Evolutionary conservation across 2,329 filamentous ascomycete genomes (phyloP).

Genomic region (Pseudogymnoascus sp.): DNA sequence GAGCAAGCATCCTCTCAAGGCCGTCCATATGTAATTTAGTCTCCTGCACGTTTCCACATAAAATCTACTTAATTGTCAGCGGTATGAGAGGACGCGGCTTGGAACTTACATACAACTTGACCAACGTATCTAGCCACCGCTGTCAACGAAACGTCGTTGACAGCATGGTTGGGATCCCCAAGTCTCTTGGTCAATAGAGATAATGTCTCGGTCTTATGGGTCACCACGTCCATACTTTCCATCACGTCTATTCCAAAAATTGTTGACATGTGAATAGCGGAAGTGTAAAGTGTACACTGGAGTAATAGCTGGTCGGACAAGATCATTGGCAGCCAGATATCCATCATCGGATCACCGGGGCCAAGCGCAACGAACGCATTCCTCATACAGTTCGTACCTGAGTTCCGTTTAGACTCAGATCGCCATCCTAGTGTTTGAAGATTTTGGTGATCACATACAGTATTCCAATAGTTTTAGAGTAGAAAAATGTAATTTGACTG

Average conservation of each 20-base stretch:
- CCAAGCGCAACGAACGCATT: conserved; percentile 4
- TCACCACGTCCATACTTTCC: conserved; percentile 2
- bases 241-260: conserved; percentile 10
- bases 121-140: not conserved
- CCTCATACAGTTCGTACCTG: conserved; percentile 6
- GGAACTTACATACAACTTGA: conserved; percentile 5
- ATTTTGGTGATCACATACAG: not conserved
- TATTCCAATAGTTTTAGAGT: conserved; percentile 5
- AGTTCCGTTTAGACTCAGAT: not conserved
- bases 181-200: not conserved
- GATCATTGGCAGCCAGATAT: conserved; percentile 9
- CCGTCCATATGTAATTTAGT: conserved; percentile 9
- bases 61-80: not conserved
- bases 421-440: not conserved
- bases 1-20: conserved; percentile 4
- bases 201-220: not conserved
- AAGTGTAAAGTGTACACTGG: not conserved
- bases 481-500: not conserved
- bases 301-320: conserved; percentile 5
- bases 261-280: conserved; percentile 1
- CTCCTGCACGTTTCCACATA: not conserved
- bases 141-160: conserved; percentile 8
- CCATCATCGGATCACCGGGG: conserved; percentile 7
- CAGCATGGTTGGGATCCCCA: not conserved
- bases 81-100: not conserved